Base-by-base conservation (phyloP, 2,329 filamentous ascomycete genomes). In the Phoma sp. region DNA sequence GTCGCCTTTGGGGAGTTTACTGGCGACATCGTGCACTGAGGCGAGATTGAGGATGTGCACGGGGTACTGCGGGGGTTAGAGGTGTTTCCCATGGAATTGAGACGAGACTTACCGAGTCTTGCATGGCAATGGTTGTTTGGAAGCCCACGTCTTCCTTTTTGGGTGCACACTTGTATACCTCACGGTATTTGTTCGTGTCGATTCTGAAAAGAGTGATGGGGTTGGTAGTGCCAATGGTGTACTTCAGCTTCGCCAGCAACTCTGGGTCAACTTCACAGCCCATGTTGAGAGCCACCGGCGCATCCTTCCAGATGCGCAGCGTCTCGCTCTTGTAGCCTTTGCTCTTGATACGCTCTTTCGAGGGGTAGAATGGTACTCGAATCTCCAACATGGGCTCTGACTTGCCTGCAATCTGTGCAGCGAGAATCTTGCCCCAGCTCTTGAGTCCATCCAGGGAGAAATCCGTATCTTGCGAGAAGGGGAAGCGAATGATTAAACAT, bases 201-300 rank as follows among this genome's bases (percentile, higher is more conserved):
- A 89, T 80, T 53, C 89, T 82, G 76, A 93, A 92, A 21, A 93
- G 71, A 7, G 81, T 84, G 21, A 93, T 76, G 45, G 83, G 83
- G 54, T 87, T 86, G 62, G 83, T 84, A 36, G 88, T 83, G 7
- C 89, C 89, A 5, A 92, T 79, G 53, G 88, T 91, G 48, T 80
- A 80, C 59, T 80, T 79, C 50, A 92, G 76, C 72, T 90, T 87
- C 1, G 75, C 73, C 4, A 89, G 84, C 12, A 89, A 71, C 45
- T 89, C 85, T 21, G 73, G 43, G 14, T 76, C 71, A 29, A 81
- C 74, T 46, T 80, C 78, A 12, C 66, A 67, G 7, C 73, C 76
- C 61, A 83, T 68, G 54, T 83, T 78, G 17, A 80, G 67, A 10
- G 77, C 78, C 14, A 75, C 62, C 1, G 83, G 81, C 17, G 75